Base-by-base conservation (phyloP, 179 eudicot species). In the Silene noctiflora region DNA sequence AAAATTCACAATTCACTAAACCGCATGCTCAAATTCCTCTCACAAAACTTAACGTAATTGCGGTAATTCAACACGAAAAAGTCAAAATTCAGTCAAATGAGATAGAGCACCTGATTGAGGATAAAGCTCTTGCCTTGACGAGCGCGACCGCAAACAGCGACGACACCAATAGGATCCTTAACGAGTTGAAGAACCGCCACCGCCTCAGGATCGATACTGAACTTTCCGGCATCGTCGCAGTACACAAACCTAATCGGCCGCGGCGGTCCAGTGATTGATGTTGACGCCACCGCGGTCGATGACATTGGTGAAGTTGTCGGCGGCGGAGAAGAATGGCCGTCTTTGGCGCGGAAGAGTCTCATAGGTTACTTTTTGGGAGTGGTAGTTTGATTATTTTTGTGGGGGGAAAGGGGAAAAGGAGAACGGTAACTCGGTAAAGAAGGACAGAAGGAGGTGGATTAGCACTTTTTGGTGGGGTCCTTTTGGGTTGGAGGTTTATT, bases 71-170 rank as follows among this genome's bases (percentile, higher is more conserved):
- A 63, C 67, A 8, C 6, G 19, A 24, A 64, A 64, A 64, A 64
- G 33, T 24, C 60, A 51, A 48, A 70, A 48, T 70, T 48, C 11
- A 70, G 61, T 16, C 10, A 51, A 53, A 71, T 24, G 14, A 71
- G 39, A 19, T 31, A 68, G 58, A 44, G 22, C 25, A 95, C 98
- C 97, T 93, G 98, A 74, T 95, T 93, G 8, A 95, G 80, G n/a
- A 95, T 88, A 42, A 85, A 95, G 82, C 98, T 93, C 81, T 95
- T 95, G 80, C 99, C 99, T 73, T 95, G 99, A 4, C 98, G 92
- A 78, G 99, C 97, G 8, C 97, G 98, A n/a, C 99, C 99, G 61
- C 98, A 95, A 29, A 95, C 99, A 19, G 99, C 87, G 71, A 93
- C 97, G 64, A 96, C 90, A 0, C 97, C 98, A 21, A 93, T 82